A percentile compares a stretch with the other conserved stretches of the same genome.
These are phyloP conservation scores for Amphicarpaea edgeworthii DNA, from an alignment of 306 rosid species.

Conservation along the genomic window DNA sequence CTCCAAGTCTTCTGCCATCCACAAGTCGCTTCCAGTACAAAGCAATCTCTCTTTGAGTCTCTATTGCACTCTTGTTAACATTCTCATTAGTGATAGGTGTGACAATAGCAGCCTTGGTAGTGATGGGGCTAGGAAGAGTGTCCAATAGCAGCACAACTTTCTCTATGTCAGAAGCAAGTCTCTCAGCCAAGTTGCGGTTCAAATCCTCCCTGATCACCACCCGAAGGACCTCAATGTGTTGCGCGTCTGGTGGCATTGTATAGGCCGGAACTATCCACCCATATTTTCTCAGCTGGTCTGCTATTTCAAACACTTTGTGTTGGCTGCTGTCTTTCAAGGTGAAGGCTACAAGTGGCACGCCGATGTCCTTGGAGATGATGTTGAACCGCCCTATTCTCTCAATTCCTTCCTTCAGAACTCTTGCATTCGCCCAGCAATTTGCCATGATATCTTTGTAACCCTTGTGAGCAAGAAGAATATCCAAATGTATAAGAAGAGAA, in stretches of 20 bases:
- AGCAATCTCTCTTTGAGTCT: constrained; percentile 52
- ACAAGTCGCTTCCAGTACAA: constrained; percentile 65
- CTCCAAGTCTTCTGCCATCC: constrained; percentile 64
- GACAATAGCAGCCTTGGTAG: constrained; percentile 58
- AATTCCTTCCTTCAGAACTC: constrained; percentile 65
- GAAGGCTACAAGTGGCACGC: constrained; percentile 86
- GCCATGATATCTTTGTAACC: constrained; percentile 82
- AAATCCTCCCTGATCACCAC: constrained; percentile 95
- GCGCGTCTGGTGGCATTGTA: constrained; percentile 78
- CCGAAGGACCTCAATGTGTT: constrained; percentile 74
- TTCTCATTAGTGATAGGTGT: constrained; percentile 47
- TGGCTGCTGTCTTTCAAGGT: constrained; percentile 78
- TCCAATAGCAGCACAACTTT: constrained; percentile 70
- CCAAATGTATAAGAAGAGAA: constrained; percentile 4
- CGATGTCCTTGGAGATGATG: constrained; percentile 77
- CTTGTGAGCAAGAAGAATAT: constrained; percentile 45
- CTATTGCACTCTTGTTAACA: constrained; percentile 53
- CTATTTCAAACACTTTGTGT: constrained; percentile 77
- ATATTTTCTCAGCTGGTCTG: constrained; percentile 69
- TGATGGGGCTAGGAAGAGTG: constrained; percentile 45
- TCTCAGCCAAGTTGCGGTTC: constrained; percentile 75
- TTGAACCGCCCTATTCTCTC: constrained; percentile 67
- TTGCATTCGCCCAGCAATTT: constrained; percentile 73
- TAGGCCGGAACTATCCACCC: constrained; percentile 98
- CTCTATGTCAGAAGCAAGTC: constrained; percentile 71